Base-by-base conservation (phyloP, 1,284 basidiomycete genomes). In the Ceratobasidium sp. region DNA sequence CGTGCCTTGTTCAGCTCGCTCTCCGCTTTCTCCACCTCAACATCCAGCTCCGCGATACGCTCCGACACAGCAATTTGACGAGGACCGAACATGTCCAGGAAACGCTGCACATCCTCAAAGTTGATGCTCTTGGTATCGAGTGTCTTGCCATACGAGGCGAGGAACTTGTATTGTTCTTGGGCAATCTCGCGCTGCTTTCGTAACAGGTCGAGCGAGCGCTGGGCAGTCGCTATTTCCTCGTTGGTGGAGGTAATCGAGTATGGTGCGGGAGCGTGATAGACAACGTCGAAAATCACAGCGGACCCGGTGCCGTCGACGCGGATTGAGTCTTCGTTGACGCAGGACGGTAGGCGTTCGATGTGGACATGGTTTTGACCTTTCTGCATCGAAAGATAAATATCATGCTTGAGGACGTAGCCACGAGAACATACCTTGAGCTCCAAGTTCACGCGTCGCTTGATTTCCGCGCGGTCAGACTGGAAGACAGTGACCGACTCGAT, bases 301-400 rank as follows among this genome's bases (percentile, higher is more conserved):
- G 70, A 64, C 3, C 75, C 74, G n/a, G 72, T 52, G 0, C 72
- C 74, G 20, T 75, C 75, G 38, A 75, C 74, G 22, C 75, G 75
- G 50, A 76, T 70, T 17, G 74, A 75, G 54, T 74, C 73, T 43
- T 74, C 69, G 49, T 73, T 69, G n/a, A 75, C 32, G 40, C 57
- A 70, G 17, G 69, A 73, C 0, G 75, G 75, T 13, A 76, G 68
- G 10, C 74, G 55, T 13, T 58, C 70, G 10, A 76, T 69, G 20
- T 70, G 65, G 29, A 76, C 72, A 7, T 75, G 72, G 42, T 75
- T 75, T 65, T 75, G 75, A 15, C 74, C 75, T 53, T 45, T 40
- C 72, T 75, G 25, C 31, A 35, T 2, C 34, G 31, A 54, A 12
- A 12, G 20, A 47, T 12, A 6, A 20, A 47, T 47, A 47, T 7